A percentile compares a stretch with the other conserved stretches of the same genome.
Conservation (phyloP, 2,329 filamentous ascomycete species). For the Exophiala lecanii-corni region DNA sequence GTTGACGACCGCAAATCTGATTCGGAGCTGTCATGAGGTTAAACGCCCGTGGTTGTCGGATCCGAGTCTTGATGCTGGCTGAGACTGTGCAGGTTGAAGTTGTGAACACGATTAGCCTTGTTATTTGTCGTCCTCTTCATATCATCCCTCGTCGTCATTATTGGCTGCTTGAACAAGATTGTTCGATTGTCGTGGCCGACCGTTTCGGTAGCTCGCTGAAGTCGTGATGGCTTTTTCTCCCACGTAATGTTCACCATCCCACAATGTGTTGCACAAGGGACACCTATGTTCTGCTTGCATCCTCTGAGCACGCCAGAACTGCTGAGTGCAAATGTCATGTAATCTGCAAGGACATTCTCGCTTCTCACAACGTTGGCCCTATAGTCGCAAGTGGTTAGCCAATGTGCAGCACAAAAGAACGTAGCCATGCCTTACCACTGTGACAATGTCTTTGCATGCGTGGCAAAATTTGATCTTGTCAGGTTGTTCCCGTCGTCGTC, state of each 20-base stretch:
- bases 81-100: too few species aligned
- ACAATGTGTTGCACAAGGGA: constrained; percentile 51
- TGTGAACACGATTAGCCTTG: too few species aligned
- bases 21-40: too few species aligned
- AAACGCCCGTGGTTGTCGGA: too few species aligned
- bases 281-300: constrained; percentile 51
- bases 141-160: constrained; percentile 3
- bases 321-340: constrained; percentile 70
- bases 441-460: constrained; percentile 86
- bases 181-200: constrained; percentile 28
- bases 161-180: constrained; percentile 7
- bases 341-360: constrained; percentile 64
- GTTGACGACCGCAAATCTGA: too few species aligned
- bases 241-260: constrained; percentile 49
- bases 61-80: too few species aligned
- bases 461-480: constrained; percentile 80
- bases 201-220: constrained; percentile 29
- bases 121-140: constrained; percentile 14
- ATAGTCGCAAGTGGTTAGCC: constrained; percentile 1
- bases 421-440: constrained; percentile 47
- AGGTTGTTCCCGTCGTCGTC: constrained; percentile 46
- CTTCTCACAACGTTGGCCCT: constrained; percentile 70
- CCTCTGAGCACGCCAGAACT: constrained; percentile 65
- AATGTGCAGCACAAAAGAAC: neutral
- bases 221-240: constrained; percentile 47